Conservation (phyloP, 2,329 filamentous ascomycete genomes). For the Diaporthe sp. region DNA sequence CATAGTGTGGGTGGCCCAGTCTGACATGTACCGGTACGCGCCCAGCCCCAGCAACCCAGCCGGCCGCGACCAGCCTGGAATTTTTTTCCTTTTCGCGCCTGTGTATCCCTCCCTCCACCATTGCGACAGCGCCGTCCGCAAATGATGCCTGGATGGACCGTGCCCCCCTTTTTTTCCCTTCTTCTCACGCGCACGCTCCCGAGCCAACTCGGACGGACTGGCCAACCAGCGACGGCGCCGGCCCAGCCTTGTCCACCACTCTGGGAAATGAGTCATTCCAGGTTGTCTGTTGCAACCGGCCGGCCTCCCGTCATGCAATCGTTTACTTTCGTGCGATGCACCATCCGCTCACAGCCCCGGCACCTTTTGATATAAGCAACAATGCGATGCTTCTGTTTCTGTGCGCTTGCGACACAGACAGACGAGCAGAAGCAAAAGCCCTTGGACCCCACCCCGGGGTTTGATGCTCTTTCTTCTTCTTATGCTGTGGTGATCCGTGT, state of each 20-base stretch:
- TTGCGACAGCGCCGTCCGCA: slow-evolving; percentile 29
- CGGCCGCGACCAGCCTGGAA: slow-evolving; percentile 27
- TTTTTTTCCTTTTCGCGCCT: slow-evolving; percentile 28
- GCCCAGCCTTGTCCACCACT: slow-evolving; percentile 32
- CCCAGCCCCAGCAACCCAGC: neutral
- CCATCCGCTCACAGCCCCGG: neutral
- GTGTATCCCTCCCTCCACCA: slow-evolving; percentile 27
- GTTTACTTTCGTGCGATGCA: slow-evolving; percentile 15
- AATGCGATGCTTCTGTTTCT: slow-evolving; percentile 12
- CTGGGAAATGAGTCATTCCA: slow-evolving; percentile 34
- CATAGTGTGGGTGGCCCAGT: slow-evolving; percentile 30
- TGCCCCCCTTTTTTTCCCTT: slow-evolving; percentile 26
- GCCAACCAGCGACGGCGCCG: slow-evolving; percentile 18
- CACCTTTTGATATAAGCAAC: slow-evolving; percentile 3
- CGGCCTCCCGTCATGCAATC: slow-evolving; percentile 30
- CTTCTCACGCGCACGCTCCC: slow-evolving; percentile 19
- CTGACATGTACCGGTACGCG: slow-evolving; percentile 34
- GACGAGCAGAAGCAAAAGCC: neutral
- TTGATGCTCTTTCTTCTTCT: neutral
- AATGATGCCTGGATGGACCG: slow-evolving; percentile 29
- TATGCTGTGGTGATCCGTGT: neutral
- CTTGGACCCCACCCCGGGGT: neutral
- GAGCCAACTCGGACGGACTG: slow-evolving; percentile 20
- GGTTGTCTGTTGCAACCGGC: slow-evolving; percentile 23
- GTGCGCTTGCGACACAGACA: slow-evolving; percentile 4